Percentiles rank a stretch among this genome's conserved stretches.
These are phyloP conservation scores for Phytophthora melonis DNA, from an alignment of 352 stramenopile species.

Conservation along the genomic window DNA sequence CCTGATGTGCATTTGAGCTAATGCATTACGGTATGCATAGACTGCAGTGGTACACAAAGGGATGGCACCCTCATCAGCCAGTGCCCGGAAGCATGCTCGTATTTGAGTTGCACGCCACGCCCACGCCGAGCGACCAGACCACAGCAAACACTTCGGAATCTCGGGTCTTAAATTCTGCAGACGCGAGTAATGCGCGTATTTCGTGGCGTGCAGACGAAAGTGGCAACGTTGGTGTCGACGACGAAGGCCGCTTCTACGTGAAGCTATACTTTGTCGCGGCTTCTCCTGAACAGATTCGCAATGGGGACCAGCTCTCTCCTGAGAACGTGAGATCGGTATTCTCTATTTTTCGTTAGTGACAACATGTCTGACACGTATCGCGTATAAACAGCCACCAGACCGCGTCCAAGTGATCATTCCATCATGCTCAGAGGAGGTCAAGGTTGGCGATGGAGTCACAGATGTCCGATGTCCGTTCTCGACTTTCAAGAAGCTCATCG, in stretches of 20 bases:
- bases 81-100: conserved; percentile 80
- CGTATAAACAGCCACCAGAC: conserved; percentile 56
- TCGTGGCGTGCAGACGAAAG: conserved; percentile 20
- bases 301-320: conserved; percentile 58
- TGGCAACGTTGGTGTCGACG: neutral
- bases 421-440: conserved; percentile 71
- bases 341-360: conserved; percentile 3
- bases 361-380: conserved; percentile 3
- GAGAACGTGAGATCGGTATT: conserved; percentile 53
- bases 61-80: conserved; percentile 80
- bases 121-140: neutral
- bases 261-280: conserved; percentile 79
- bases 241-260: conserved; percentile 62
- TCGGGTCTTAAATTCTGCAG: conserved; percentile 22
- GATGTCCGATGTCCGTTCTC: conserved; percentile 70
- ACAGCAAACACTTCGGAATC: conserved; percentile 23
- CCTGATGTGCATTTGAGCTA: conserved; percentile 4
- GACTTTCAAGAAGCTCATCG: conserved; percentile 76
- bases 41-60: conserved; percentile 71
- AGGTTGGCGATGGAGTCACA: conserved; percentile 45
- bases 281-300: conserved; percentile 76
- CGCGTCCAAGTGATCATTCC: conserved; percentile 74
- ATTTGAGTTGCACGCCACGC: conserved; percentile 73
- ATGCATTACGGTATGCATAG: conserved; percentile 32
- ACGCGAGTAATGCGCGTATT: conserved; percentile 3